These are phyloP conservation scores for Rhynchospora tenuis DNA, from an alignment of 176 grass and related monocot genomes.

Conservation along the genomic window DNA sequence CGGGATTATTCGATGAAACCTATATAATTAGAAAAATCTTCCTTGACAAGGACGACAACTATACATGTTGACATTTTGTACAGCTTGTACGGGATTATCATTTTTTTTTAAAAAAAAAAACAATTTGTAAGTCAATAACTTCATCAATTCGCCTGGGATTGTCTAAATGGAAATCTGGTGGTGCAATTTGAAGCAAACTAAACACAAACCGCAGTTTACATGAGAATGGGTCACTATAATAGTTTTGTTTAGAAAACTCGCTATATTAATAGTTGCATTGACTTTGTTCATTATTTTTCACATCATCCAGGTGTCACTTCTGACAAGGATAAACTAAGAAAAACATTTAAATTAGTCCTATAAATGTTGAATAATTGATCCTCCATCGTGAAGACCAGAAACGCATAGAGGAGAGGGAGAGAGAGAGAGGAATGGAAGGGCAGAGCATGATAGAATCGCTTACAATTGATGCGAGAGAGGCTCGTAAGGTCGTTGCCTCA, in stretches of 20 bases:
- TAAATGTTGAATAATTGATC: background rate
- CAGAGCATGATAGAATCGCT: background rate
- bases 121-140: background rate
- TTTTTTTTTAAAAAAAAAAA: too few species aligned
- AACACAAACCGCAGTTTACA: background rate
- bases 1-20: too few species aligned
- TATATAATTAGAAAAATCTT: background rate
- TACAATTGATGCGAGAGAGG: background rate
- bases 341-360: background rate
- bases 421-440: slow-evolving; percentile 9
- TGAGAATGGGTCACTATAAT: background rate
- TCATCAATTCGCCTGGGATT: background rate
- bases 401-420: background rate
- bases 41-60: background rate
- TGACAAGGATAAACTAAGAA: background rate
- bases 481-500: slow-evolving; percentile 7
- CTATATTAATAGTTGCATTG: background rate
- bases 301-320: background rate
- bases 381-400: background rate
- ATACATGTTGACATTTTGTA: too few species aligned
- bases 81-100: too few species aligned
- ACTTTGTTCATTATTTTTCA: slow-evolving; percentile 1
- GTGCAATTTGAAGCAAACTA: background rate
- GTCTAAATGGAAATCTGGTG: background rate
- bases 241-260: too few species aligned